Evolutionary conservation across 805 yeast genomes (phyloP).

Genomic region (Saccharomyces mikatae): DNA sequence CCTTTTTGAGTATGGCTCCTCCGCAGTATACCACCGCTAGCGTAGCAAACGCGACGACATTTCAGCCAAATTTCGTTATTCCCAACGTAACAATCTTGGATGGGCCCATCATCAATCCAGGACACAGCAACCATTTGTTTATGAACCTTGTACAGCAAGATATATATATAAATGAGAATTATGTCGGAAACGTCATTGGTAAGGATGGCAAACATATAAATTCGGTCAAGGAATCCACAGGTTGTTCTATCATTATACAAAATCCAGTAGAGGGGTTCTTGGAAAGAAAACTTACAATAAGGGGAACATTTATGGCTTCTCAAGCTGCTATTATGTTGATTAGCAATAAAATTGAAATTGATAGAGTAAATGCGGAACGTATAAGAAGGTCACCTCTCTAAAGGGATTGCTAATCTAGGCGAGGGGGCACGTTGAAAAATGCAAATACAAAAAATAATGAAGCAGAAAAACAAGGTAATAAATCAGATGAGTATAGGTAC

Average conservation of each 20-base stretch:
- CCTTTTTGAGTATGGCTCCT: slow-evolving; percentile 7
- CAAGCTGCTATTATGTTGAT: slow-evolving; percentile 67
- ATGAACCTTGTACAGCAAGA: slow-evolving; percentile 62
- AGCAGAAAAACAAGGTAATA: background rate
- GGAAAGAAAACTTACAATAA: slow-evolving; percentile 59
- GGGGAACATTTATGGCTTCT: slow-evolving; percentile 59
- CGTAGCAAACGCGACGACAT: slow-evolving; percentile 22
- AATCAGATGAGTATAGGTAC: background rate
- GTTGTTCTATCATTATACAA: slow-evolving; percentile 67
- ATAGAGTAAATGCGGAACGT: slow-evolving; percentile 40
- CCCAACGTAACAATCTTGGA: slow-evolving; percentile 23
- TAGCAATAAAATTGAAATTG: slow-evolving; percentile 62
- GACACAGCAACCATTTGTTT: slow-evolving; percentile 65
- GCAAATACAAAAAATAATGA: background rate
- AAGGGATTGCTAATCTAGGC: background rate
- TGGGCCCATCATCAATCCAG: slow-evolving; percentile 12
- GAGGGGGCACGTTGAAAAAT: too few relatives aligned
- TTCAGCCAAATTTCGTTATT: slow-evolving; percentile 20
- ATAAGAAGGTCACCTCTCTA: background rate
- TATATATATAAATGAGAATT: slow-evolving; percentile 64
- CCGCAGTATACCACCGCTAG: slow-evolving; percentile 20
- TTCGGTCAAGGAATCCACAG: slow-evolving; percentile 66
- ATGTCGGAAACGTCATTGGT: slow-evolving; percentile 80
- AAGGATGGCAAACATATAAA: slow-evolving; percentile 77
- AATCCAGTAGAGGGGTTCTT: slow-evolving; percentile 44